These are phyloP conservation scores for Drechmeria coniospora DNA, from an alignment of 2,329 filamentous ascomycete species.

Conservation along the genomic window DNA sequence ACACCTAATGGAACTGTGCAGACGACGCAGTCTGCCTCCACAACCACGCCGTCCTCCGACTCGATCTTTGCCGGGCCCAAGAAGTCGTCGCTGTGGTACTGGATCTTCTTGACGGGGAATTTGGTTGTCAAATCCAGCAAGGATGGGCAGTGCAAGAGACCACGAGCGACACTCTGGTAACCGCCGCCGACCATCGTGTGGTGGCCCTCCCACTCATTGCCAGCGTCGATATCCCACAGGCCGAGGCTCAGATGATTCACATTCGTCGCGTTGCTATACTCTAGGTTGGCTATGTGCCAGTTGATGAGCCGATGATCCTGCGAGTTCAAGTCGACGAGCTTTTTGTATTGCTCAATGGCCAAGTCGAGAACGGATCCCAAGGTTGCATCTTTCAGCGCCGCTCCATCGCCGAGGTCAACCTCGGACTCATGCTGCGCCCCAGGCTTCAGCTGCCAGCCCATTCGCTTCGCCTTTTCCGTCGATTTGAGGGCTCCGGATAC, in stretches of 20 bases:
- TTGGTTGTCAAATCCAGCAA: slow-evolving; percentile 64
- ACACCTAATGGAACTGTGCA: slow-evolving; percentile 84
- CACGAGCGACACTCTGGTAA: slow-evolving; percentile 85
- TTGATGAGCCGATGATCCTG: slow-evolving; percentile 85
- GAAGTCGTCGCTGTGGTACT: slow-evolving; percentile 37
- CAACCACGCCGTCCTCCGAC: slow-evolving; percentile 59
- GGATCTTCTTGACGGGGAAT: slow-evolving; percentile 56
- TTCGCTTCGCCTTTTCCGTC: slow-evolving; percentile 57
- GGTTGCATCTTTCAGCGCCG: slow-evolving; percentile 50
- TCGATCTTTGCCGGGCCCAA: slow-evolving; percentile 43
- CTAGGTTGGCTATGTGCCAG: slow-evolving; percentile 96
- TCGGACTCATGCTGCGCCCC: slow-evolving; percentile 48
- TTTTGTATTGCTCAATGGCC: slow-evolving; percentile 76
- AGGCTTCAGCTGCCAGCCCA: slow-evolving; percentile 67
- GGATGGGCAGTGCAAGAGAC: slow-evolving; percentile 61
- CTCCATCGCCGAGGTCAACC: slow-evolving; percentile 54
- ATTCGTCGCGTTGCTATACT: slow-evolving; percentile 91
- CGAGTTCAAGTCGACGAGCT: slow-evolving; percentile 65
- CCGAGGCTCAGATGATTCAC: slow-evolving; percentile 74
- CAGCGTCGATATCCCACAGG: slow-evolving; percentile 93
- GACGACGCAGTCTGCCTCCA: slow-evolving; percentile 83
- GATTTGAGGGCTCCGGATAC: slow-evolving; percentile 56
- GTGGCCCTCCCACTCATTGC: slow-evolving; percentile 91
- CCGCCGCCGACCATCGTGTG: slow-evolving; percentile 90
- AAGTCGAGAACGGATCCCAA: slow-evolving; percentile 85